Base-by-base conservation (phyloP, 225 moss, liverwort and hornwort species). In the Neckera pumila region DNA sequence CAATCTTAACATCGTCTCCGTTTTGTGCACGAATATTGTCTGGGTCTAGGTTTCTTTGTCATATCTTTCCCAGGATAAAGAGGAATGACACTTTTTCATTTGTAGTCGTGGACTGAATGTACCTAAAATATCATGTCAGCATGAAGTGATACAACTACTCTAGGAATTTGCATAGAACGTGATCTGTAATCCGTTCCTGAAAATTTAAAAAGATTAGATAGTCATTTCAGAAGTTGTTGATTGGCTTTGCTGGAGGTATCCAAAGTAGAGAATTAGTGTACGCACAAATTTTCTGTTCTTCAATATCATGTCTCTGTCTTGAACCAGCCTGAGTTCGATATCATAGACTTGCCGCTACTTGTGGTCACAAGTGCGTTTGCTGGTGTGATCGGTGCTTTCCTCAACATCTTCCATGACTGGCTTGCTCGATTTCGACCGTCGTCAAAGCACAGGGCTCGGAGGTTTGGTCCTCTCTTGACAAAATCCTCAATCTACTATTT, bases 281-380 rank as follows among this genome's bases (percentile, higher is more conserved):
- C 31, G 64, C 79, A 84, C 23, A 42, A 26, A 27, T 49, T 86
- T 49, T 33, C 57, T 72, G 60, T 64, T 87, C 75, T 76, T 69
- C 59, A 85, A 34, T 56, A 60, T 69, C 25, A 61, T 71, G 78
- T 80, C 65, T 84, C 58, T 84, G 76, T 71, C 57, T 61, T 60
- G 84, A 92, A 79, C 85, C 93, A 96, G 94, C 95, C 95, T 63
- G 91, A 93, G 85, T 95, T 95, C 81, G 86, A 93, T 74, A 54
- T 92, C 54, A 88, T 90, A 33, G 96, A 95, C 87, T 87, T 96
- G 88, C 96, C 96, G 56, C 92, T 96, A 38, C 91, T 96, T 89
- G 89, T 93, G 84, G 84, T 95, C 57, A 96, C 96, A 42, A 95
- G 95, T 87, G 90, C 92, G 45, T 91, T 89, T 53, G 92, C 95